Evolutionary conservation across 73 alveolate genomes (phyloP).

Genomic region (Tetrahymena elliotti): DNA sequence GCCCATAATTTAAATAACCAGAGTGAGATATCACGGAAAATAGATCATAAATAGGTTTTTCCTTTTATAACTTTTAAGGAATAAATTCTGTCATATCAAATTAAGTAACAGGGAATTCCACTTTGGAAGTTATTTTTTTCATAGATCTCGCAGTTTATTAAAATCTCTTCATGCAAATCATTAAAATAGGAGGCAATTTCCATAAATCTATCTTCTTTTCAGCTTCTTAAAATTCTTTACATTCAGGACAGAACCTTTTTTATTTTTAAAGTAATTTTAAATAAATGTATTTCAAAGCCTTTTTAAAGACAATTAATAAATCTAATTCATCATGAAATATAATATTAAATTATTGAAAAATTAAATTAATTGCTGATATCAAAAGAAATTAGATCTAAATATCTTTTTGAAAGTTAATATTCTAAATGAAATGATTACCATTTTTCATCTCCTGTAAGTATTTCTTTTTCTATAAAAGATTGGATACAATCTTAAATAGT

Average conservation of each 20-base stretch:
- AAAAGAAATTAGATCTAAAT: too few relatives aligned
- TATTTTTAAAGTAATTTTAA: neutral
- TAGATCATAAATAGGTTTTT: conserved; percentile 78
- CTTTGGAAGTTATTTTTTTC: conserved; percentile 54
- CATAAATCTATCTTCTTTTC: conserved; percentile 80
- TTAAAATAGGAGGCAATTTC: conserved; percentile 82
- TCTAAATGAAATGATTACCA: neutral
- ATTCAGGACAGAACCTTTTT: conserved; percentile 75
- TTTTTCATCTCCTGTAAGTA: conserved; percentile 2
- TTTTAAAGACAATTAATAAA: conserved; percentile 14
- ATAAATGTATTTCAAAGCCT: conserved; percentile 20
- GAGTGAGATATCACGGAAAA: conserved; percentile 80
- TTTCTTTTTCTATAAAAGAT: conserved; percentile 54
- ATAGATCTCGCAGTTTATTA: conserved; percentile 40
- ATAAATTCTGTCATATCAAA: conserved; percentile 61
- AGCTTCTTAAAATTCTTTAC: conserved; percentile 61
- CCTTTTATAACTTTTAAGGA: conserved; percentile 56
- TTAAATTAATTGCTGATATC: too few relatives aligned
- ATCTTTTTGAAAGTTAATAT: too few relatives aligned
- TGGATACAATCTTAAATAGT: conserved; percentile 58
- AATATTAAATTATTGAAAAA: neutral
- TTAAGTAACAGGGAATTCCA: conserved; percentile 70
- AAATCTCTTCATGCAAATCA: conserved; percentile 81
- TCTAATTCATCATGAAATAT: neutral
- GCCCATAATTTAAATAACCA: conserved; percentile 73